Conservation (phyloP, 2,329 filamentous ascomycete genomes). For the Ceratocystis cacaofunesta region DNA sequence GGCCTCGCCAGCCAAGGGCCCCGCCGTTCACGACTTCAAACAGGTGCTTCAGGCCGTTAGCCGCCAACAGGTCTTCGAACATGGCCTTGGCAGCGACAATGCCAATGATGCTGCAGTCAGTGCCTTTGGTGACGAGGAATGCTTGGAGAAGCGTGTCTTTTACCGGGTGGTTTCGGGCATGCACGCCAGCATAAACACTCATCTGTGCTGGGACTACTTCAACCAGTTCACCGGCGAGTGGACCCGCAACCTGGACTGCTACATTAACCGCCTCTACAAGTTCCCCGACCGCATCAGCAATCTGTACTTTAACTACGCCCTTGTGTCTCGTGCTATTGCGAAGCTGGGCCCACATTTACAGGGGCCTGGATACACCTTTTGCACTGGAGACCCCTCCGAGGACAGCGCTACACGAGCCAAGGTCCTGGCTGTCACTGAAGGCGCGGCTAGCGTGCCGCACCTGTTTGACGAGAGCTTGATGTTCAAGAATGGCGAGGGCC, state of each 20-base stretch:
- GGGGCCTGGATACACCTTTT: slow-evolving; percentile 64
- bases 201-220: slow-evolving; percentile 89
- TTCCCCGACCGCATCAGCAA: slow-evolving; percentile 89
- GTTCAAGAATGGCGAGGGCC: slow-evolving; percentile 67
- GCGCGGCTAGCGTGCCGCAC: slow-evolving; percentile 52
- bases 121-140: slow-evolving; percentile 75
- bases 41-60: slow-evolving; percentile 45
- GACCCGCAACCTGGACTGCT: slow-evolving; percentile 82
- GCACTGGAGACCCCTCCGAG: slow-evolving; percentile 67
- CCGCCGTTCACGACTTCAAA: slow-evolving; percentile 46
- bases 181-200: slow-evolving; percentile 94
- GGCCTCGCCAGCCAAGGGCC: slow-evolving; percentile 28
- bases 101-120: slow-evolving; percentile 42
- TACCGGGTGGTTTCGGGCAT: slow-evolving; percentile 91
- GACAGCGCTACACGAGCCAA: slow-evolving; percentile 68
- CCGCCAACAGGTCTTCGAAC: slow-evolving; percentile 45
- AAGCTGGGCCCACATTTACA: slow-evolving; percentile 75
- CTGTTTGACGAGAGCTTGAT: slow-evolving; percentile 93
- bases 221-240: slow-evolving; percentile 91
- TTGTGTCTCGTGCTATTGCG: slow-evolving; percentile 79
- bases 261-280: slow-evolving; percentile 67
- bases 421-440: slow-evolving; percentile 59
- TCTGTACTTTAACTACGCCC: slow-evolving; percentile 96
- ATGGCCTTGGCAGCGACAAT: slow-evolving; percentile 35
- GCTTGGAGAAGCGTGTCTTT: slow-evolving; percentile 96